Conservation (phyloP, 2,329 filamentous ascomycete species). For the Cladosporium sp. region DNA sequence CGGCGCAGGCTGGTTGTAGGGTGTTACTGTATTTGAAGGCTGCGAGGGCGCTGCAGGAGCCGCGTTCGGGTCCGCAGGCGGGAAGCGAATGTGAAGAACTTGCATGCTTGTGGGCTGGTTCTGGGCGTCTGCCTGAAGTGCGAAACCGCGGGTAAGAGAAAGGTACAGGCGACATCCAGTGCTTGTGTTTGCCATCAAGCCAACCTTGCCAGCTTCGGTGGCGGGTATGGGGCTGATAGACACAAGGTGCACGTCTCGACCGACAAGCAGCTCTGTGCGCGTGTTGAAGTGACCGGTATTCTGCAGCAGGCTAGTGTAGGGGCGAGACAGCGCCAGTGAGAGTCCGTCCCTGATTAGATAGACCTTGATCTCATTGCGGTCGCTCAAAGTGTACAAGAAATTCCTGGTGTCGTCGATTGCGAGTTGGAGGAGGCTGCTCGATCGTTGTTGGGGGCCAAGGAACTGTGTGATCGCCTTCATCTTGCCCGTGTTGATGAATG, state of each 20-base stretch:
- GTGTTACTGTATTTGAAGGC: slow-evolving; percentile 15
- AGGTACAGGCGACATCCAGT: slow-evolving; percentile 90
- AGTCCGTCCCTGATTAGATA: slow-evolving; percentile 71
- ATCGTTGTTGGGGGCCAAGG: slow-evolving; percentile 30
- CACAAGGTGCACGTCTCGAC: slow-evolving; percentile 64
- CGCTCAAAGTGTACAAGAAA: slow-evolving; percentile 88
- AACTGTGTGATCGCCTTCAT: slow-evolving; percentile 23
- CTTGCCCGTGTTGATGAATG: slow-evolving; percentile 14
- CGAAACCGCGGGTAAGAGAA: slow-evolving; percentile 78
- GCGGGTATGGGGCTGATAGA: slow-evolving; percentile 81
- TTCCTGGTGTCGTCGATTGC: slow-evolving; percentile 83
- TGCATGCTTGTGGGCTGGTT: slow-evolving; percentile 91
- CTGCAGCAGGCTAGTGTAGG: slow-evolving; percentile 51
- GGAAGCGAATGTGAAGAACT: slow-evolving; percentile 94
- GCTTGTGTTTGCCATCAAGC: slow-evolving; percentile 84
- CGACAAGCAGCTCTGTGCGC: slow-evolving; percentile 67
- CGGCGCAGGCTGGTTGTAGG: slow-evolving; percentile 18
- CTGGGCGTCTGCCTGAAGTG: slow-evolving; percentile 53
- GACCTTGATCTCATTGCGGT: slow-evolving; percentile 80
- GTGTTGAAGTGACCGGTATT: slow-evolving; percentile 83
- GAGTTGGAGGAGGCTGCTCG: slow-evolving; percentile 71
- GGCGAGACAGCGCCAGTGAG: slow-evolving; percentile 54
- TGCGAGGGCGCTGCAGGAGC: slow-evolving; percentile 19
- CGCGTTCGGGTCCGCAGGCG: slow-evolving; percentile 51
- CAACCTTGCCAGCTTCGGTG: slow-evolving; percentile 74